phyloP scores from a whole-genome alignment of 495 filamentous ascomycete genomes.

The Penicillium soppii region DNA sequence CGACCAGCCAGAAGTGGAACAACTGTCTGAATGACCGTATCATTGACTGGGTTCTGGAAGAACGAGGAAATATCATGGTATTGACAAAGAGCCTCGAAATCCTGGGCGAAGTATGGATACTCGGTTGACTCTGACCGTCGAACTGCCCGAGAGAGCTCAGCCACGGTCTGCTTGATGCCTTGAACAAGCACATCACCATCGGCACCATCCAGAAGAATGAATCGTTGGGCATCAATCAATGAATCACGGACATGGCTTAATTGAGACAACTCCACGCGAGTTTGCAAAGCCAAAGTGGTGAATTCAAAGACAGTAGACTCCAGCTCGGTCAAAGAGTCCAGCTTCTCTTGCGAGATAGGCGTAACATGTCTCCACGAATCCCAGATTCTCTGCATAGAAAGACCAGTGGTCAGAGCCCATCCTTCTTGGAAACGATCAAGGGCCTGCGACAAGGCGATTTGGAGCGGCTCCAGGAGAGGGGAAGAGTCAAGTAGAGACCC shows the following conservation, averaged over 20 bases:
- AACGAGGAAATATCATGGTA: conserved; percentile 48
- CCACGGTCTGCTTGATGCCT: conserved; percentile 57
- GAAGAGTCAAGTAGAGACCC: conserved; percentile 27
- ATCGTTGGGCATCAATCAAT: conserved; percentile 41
- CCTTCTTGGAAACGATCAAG: conserved; percentile 47
- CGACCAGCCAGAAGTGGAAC: conserved; percentile 44
- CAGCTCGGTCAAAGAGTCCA: conserved; percentile 55
- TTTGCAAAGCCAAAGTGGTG: conserved; percentile 54
- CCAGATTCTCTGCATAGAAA: conserved; percentile 88
- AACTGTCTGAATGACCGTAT: conserved; percentile 27
- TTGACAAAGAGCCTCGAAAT: conserved; percentile 69
- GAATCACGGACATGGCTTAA: conserved; percentile 42
- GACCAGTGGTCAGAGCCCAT: conserved; percentile 67
- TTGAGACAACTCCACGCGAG: conserved; percentile 39
- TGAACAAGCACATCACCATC: conserved; percentile 38
- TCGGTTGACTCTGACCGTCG: conserved; percentile 37
- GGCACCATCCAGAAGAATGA: conserved; percentile 39
- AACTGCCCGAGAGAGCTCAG: conserved; percentile 48
- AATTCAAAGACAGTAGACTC: conserved; percentile 73
- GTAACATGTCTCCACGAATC: conserved; percentile 64
- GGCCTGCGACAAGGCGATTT: conserved; percentile 33
- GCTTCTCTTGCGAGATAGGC: conserved; percentile 48
- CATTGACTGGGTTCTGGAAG: conserved; percentile 11
- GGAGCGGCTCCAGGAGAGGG: conserved; percentile 29
- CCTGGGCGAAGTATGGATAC: conserved; percentile 50